Evolutionary conservation across 2,329 filamentous ascomycete genomes (phyloP), one percentile per base, ranked within the genome.

Genomic region (Penicillium sumatraense): DNA sequence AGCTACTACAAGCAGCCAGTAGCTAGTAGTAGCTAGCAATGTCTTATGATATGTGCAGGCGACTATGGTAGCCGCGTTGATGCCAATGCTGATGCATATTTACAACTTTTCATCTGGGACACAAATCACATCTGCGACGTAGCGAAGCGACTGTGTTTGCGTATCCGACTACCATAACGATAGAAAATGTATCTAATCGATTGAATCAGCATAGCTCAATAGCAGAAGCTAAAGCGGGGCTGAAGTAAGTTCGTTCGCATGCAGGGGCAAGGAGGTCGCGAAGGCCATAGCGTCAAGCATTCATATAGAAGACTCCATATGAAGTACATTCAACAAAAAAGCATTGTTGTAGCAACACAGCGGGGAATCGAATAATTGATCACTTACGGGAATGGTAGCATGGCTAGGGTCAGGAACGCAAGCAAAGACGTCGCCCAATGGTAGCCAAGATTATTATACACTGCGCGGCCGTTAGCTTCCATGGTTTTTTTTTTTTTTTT

Each of bases 341-440:
- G 33, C 11, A 50, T n/a, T n/a, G n/a, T n/a, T n/a, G n/a, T n/a
- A n/a, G n/a, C 48, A 29, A 21, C 29, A 42, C 14, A 14, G 18
- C 14, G 16, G 26, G 14, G 11, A 21, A n/a, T n/a, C n/a, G n/a
- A n/a, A 42, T 8, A 44, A 55, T 47, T 41, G 40, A 56, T n/a
- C 13, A 75, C 75, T 68, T 68, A 79, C 76, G 78, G 78, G 49
- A 79, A 78, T 20, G 77, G 77, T 35, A 71, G 61, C 75, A 79
- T 78, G 44, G 63, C 66, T 35, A 79, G 63, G 16, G 75, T 78
- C 36, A 80, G 59, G 54, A 78, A 78, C 11, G 70, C 78, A 10
- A 79, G 63, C 10, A 80, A 62, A 5, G 74, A 71, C 11, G 76
- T 77, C 21, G 77, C 78, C 78, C 78, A 80, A 56, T 79, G 74